Evolutionary conservation across 768 basidiomycete genomes (phyloP).

Genomic region (Suillus alpinus): DNA sequence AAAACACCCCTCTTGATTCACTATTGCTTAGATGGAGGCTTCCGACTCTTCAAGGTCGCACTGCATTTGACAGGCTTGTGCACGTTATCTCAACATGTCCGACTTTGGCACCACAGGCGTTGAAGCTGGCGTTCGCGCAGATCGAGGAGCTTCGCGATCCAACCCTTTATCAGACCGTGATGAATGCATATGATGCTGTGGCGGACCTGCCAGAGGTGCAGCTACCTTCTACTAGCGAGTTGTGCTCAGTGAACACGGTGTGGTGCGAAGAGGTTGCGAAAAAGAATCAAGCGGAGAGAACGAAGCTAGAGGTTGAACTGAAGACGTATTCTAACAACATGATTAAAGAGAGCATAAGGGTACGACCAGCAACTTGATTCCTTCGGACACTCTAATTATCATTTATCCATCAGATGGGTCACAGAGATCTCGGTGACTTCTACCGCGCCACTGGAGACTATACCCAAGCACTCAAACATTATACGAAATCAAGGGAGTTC

Average conservation of each 20-base stretch:
- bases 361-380: slow-evolving; percentile 32
- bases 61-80: slow-evolving; percentile 70
- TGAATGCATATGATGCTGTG: slow-evolving; percentile 54
- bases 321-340: slow-evolving; percentile 95
- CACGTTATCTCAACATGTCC: slow-evolving; percentile 66
- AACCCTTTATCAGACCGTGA: slow-evolving; percentile 48
- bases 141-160: slow-evolving; percentile 71
- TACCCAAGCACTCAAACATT: slow-evolving; percentile 69
- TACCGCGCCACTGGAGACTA: slow-evolving; percentile 74
- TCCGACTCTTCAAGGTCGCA: slow-evolving; percentile 50
- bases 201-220: slow-evolving; percentile 28
- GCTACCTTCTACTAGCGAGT: slow-evolving; percentile 45
- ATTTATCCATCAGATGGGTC: slow-evolving; percentile 64
- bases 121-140: slow-evolving; percentile 61
- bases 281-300: slow-evolving; percentile 69
- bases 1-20: not conserved
- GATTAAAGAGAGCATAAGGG: slow-evolving; percentile 98
- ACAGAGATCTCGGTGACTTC: slow-evolving; percentile 84
- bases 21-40: slow-evolving; percentile 3
- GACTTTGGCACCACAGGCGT: slow-evolving; percentile 67
- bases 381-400: not conserved
- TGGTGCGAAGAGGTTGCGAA: slow-evolving; percentile 73
- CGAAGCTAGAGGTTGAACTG: slow-evolving; percentile 89
- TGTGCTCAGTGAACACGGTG: slow-evolving; percentile 54
- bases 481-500: slow-evolving; percentile 90